Base-by-base conservation (phyloP, 139 green algal species). In the Astrephomene gubernaculifera region DNA sequence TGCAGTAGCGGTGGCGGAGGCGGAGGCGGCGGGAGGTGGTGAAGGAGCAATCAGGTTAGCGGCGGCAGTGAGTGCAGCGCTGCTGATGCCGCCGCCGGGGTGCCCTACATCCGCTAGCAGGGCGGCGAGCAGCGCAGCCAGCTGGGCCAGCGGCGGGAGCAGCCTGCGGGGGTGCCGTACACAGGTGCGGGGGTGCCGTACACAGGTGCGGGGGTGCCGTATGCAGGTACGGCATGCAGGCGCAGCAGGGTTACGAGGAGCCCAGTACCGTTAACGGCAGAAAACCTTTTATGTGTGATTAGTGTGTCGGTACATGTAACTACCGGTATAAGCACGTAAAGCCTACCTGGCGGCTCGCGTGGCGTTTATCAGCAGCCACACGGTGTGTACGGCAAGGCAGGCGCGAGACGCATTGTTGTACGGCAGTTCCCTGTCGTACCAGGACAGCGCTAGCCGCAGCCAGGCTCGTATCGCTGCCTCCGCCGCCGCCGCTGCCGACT, bases 111-210 rank as follows among this genome's bases (percentile, higher is more conserved):
- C 53, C 12, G n/a, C 17, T 24, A 80, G 71, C 71, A 80, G 71
- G 2, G 45, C 45, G 49, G n/a, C 71, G 31, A 80, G 45, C 1
- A 80, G 71, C 33, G 33, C 45, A 10, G 71, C 71, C 33, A 80
- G 71, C 71, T 67, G 71, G 31, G 71, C 33, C 71, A 80, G 71
- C 5, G 71, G 71, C 45, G 45, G 44, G n/a, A 80, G 44, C 38
- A 65, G 31, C 4, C 71, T 80, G 71, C 68, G 39, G 65, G 8
- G 22, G 63, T 9, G n/a, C 8, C 7, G 63, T 39, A 31, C 8
- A 70, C n/a, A 43, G 31, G 49, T 80, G 71, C 68, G 39, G 65
- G 8, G 22, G 63, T 9, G n/a, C 8, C 7, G 63, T 39, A 31
- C 8, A 70, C n/a, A 43, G 31, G 49, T 80, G 71, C 68, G 39